Conservation (phyloP, 805 yeast genomes). For the Saccharomycopsis sp. region DNA sequence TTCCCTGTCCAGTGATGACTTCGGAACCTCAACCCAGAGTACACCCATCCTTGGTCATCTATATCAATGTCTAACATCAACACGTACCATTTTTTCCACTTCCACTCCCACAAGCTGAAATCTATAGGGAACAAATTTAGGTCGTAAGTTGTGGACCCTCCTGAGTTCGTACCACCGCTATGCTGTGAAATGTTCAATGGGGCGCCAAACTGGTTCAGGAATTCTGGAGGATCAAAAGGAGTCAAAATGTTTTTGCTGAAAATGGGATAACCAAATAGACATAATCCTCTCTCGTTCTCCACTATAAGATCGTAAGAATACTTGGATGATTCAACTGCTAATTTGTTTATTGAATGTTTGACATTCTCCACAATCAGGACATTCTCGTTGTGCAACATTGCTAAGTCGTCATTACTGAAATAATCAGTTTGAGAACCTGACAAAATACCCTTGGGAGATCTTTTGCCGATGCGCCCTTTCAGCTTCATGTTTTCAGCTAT, state of each 20-base stretch:
- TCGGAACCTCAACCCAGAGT: constrained; percentile 40
- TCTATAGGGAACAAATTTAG: constrained; percentile 15
- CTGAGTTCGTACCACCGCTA: constrained; percentile 1
- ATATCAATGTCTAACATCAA: constrained; percentile 54
- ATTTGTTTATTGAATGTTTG: background rate
- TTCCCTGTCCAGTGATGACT: constrained; percentile 56
- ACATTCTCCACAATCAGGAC: background rate
- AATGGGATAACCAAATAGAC: constrained; percentile 19
- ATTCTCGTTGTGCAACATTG: background rate
- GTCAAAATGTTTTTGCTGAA: constrained; percentile 16
- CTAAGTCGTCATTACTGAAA: background rate
- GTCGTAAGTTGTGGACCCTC: constrained; percentile 11
- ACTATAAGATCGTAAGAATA: constrained; percentile 17
- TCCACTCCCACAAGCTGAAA: constrained; percentile 46
- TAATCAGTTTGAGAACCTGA: background rate
- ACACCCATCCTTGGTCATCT: constrained; percentile 83
- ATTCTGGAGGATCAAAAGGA: constrained; percentile 15
- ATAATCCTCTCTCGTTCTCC: constrained; percentile 19
- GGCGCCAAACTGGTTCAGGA: constrained; percentile 8
- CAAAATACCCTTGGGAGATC: background rate
- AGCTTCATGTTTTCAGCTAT: no score
- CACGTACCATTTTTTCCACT: constrained; percentile 65
- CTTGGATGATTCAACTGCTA: no score
- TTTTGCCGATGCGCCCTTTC: background rate
- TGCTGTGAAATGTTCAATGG: constrained; percentile 8